Evolutionary conservation across 768 basidiomycete genomes (phyloP), one percentile per base, ranked within the genome.

Genomic region (Tricholoma sp.): DNA sequence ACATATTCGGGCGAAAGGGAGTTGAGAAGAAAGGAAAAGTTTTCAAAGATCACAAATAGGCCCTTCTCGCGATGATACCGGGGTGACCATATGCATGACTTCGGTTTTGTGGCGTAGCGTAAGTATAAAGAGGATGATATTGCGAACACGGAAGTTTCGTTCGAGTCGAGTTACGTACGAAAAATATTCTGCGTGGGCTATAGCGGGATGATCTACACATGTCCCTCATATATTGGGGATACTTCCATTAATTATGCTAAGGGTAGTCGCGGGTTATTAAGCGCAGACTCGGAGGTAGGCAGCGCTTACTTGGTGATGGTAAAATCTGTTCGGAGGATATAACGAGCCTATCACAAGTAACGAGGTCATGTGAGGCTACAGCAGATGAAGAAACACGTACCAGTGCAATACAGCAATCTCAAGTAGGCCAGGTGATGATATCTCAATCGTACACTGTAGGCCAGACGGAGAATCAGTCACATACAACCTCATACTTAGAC

Each of bases 371-470:
- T 47, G 45, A 29, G 28, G 13, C 9, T 8, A 10, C 4, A 47
- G 15, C 13, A 1, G 45, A 6, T 28, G 45, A 6, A 11, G 15
- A 29, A 13, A 15, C 24, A 13, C 45, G 28, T 5, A 47, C 45
- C 24, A 9, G 24, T 8, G 45, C 13, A 29, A 28, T 47, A 28
- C 28, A 47, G 45, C 45, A 47, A 29, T 28, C 24, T 24, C 44
- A 24, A 45, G 6, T 17, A 4, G 31, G 15, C 47, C 15, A 49
- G 29, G 15, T 32, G 29, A 32, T 9, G 29, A 3, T 17, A 53
- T 20, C 37, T 62, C 58, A 66, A 56, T 66, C 65, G 57, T 66
- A 66, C 31, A 66, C 65, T 66, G 56, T 17, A 54, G 50, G 53
- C 49, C 55, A 48, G 56, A 56, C 49, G 45, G 54, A 55, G 59